Evolutionary conservation across 495 filamentous ascomycete genomes (phyloP), one percentile per base, ranked within the genome.

Genomic region (Podospora didyma): DNA sequence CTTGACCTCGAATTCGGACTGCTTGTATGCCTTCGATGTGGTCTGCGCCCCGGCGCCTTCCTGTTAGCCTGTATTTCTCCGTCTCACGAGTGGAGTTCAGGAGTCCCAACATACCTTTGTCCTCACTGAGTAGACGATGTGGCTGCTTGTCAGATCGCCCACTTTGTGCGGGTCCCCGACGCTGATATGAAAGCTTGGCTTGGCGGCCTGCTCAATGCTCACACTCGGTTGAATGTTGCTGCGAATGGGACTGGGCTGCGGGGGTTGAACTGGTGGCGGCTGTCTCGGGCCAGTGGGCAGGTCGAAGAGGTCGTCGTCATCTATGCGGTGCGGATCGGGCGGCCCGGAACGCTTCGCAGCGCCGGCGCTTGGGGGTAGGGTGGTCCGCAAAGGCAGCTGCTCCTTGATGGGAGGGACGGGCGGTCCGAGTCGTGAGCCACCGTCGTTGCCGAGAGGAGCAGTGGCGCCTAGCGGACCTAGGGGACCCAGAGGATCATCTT

Each of bases 101-200:
- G 45, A 14, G 23, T 6, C n/a, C 9, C 17, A 7, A 12, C 65
- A 56, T 83, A 96, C 92, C 86, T 88, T 94, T 31, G 94, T 98
- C 65, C 87, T 79, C 42, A 98, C 93, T 60, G 91, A 89, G 72
- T 98, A 98, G 21, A 96, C 95, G 63, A 94, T 98, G 73, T 98
- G 94, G 59, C 92, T 96, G 65, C 89, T 96, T 12, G 95, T 96
- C 66, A 97, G 73, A 73, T 97, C 94, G 44, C 94, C 95, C 54
- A 98, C 92, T 71, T 97, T 98, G 70, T 96, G 90, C 39, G 95
- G 95, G 76, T 98, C 94, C 44, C 94, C 94, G 12, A 98, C 94
- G 2, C 79, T 83, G 59, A 98, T 96, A n/a, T 89, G 78, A 69
- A 97, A 97, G 24, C 79, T 87, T 12, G 94, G 95, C 62, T 94